Percentiles rank a stretch among this genome's conserved stretches.
These are phyloP conservation scores for Vachellia pachyceras DNA, from an alignment of 306 rosid genomes.

Conservation along the genomic window DNA sequence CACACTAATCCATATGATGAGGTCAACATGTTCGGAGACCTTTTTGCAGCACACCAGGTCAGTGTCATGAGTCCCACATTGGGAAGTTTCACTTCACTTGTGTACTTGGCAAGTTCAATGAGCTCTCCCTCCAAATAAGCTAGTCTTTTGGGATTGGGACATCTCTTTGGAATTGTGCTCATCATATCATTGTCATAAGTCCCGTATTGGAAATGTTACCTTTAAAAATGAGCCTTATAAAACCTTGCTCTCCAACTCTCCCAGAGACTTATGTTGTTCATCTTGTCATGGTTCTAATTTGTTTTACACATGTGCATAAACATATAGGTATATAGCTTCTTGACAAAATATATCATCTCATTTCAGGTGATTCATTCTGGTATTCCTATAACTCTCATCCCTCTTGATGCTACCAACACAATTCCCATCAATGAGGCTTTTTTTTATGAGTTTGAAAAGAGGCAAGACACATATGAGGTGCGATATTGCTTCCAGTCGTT, in stretches of 20 bases:
- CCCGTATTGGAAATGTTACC: too few species aligned
- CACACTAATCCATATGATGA: slow-evolving; percentile 86
- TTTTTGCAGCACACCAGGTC: slow-evolving; percentile 95
- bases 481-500: slow-evolving; percentile 79
- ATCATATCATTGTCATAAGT: too few species aligned
- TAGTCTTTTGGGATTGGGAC: too few species aligned
- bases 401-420: slow-evolving; percentile 93
- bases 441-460: slow-evolving; percentile 70
- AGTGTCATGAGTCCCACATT: too few species aligned
- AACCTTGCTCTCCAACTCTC: too few species aligned
- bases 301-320: background rate
- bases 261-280: background rate
- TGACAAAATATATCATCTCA: slow-evolving; percentile 15
- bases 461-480: slow-evolving; percentile 77
- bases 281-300: background rate
- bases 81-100: too few species aligned
- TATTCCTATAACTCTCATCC: slow-evolving; percentile 83
- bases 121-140: too few species aligned
- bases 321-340: slow-evolving; percentile 9
- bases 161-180: too few species aligned
- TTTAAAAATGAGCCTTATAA: too few species aligned
- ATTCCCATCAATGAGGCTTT: slow-evolving; percentile 72
- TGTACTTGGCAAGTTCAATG: too few species aligned
- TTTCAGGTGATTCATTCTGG: slow-evolving; percentile 92
- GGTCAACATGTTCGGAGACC: slow-evolving; percentile 89